Percentiles rank a stretch among this genome's conserved stretches.
These are phyloP conservation scores for Populus alba DNA, from an alignment of 345 rosid species.

Conservation along the genomic window DNA sequence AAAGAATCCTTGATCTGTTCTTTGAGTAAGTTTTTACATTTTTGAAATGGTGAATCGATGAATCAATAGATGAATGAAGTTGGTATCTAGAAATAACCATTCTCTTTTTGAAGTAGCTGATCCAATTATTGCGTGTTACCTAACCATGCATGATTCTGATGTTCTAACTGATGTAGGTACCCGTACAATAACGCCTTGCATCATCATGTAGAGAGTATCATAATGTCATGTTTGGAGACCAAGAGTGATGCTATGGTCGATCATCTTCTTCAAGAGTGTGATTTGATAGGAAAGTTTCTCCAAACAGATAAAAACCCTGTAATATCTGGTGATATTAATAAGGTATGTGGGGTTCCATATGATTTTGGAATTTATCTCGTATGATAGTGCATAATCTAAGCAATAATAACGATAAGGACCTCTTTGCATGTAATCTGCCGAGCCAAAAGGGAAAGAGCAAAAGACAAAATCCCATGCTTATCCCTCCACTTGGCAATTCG, in stretches of 20 bases:
- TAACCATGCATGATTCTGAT: constrained; percentile 15
- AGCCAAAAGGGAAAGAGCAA: background rate
- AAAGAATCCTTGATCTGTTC: constrained; percentile 72
- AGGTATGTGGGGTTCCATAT: constrained; percentile 32
- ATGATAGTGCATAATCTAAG: background rate
- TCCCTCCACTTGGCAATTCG: background rate
- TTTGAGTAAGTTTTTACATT: constrained; percentile 60
- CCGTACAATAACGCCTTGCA: constrained; percentile 94
- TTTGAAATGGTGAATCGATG: constrained; percentile 11
- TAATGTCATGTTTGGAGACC: constrained; percentile 78
- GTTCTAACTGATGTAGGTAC: constrained; percentile 56
- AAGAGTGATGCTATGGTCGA: constrained; percentile 57
- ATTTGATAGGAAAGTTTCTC: constrained; percentile 70
- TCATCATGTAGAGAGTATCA: constrained; percentile 90
- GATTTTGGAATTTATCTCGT: background rate
- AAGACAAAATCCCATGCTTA: background rate
- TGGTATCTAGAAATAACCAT: background rate
- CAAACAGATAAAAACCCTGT: constrained; percentile 64
- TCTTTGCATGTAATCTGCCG: background rate
- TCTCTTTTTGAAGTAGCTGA: background rate
- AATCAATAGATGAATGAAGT: constrained; percentile 1
- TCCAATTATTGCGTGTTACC: background rate
- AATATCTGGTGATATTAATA: constrained; percentile 50
- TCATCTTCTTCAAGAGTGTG: constrained; percentile 77
- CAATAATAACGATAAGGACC: too few relatives aligned